Evolutionary conservation across 805 yeast species (phyloP).

Genomic region (Torulaspora microellipsoides): DNA sequence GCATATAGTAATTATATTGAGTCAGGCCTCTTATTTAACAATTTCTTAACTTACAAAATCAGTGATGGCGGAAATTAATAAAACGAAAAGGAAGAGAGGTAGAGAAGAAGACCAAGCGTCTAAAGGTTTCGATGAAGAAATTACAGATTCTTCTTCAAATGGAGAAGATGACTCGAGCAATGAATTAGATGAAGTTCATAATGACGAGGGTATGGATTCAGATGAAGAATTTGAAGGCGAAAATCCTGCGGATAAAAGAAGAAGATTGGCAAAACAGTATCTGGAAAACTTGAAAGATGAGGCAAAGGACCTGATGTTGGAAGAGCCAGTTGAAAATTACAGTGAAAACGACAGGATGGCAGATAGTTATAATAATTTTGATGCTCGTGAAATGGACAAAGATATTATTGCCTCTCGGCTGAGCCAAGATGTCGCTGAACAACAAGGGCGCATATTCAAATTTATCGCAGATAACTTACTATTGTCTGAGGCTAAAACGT

Average conservation of each 20-base stretch:
- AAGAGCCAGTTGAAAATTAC: slow-evolving; percentile 13
- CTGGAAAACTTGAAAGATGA: slow-evolving; percentile 70
- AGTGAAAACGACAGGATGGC: slow-evolving; percentile 19
- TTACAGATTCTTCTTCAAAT: slow-evolving; percentile 46
- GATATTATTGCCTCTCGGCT: slow-evolving; percentile 79
- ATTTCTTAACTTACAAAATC: not conserved
- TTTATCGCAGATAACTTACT: slow-evolving; percentile 51
- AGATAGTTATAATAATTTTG: slow-evolving; percentile 52
- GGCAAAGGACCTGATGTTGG: slow-evolving; percentile 38
- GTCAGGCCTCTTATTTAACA: not conserved
- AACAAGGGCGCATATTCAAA: slow-evolving; percentile 76
- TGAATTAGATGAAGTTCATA: slow-evolving; percentile 36
- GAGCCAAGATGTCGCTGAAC: slow-evolving; percentile 84
- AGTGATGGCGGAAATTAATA: slow-evolving; percentile 5
- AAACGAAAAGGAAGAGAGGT: slow-evolving; percentile 20
- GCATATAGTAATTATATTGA: too few relatives aligned
- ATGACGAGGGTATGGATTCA: slow-evolving; percentile 46
- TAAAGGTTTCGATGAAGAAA: slow-evolving; percentile 46
- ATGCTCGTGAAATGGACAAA: slow-evolving; percentile 85
- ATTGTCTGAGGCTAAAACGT: slow-evolving; percentile 38
- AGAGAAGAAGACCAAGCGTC: slow-evolving; percentile 20
- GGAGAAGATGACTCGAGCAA: slow-evolving; percentile 46
- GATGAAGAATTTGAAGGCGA: slow-evolving; percentile 74
- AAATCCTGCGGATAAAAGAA: slow-evolving; percentile 86
- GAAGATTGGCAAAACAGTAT: slow-evolving; percentile 91